Evolutionary conservation across 139 green algal species (phyloP), one percentile per base, ranked within the genome.

Genomic region (Volvox reticuliferus): DNA sequence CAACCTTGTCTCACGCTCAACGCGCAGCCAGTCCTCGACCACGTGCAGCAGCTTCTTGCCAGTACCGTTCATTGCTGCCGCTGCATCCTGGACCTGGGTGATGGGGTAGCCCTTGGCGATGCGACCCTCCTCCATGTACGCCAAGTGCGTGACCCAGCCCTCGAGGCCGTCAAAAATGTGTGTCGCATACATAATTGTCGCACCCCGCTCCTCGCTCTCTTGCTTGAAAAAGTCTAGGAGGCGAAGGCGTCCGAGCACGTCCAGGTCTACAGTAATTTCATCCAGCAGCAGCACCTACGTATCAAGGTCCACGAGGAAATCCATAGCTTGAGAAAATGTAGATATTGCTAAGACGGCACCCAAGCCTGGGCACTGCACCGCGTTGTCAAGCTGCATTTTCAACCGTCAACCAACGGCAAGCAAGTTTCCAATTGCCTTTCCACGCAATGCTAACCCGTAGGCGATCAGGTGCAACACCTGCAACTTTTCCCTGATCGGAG

Each of bases 151-250:
- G 67, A 97, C 87, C 97, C 97, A 99, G 1, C 63, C 50, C 93
- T 98, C 97, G 30, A 99, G 93, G 32, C 98, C 98, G 90, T 99
- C 98, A 92, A 99, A 99, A 71, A 99, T 99, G 95, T 99, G 98
- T 18, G 98, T 99, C 33, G 98, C 97, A 86, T 99, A 99, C 18
- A 99, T 90, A 80, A 99, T 98, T 37, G 95, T 98, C 5, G 97
- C 97, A 17, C 95, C 95, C 5, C 97, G 92, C 86, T 95, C 77
- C 85, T 96, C 93, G 92, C 96, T 98, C 95, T 99, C 97, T 44
- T 96, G 78, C 71, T 75, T 89, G 91, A 99, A 98, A 88, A 99
- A 99, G 0, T 96, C 73, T 89, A 99, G 96, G 88, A 99, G 95
- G 89, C 99, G 96, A 79, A 98, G 95, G 20, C 98, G 94, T 0